Conservation (phyloP, 208 protist genomes). For the Acanthamoeba triangularis region DNA sequence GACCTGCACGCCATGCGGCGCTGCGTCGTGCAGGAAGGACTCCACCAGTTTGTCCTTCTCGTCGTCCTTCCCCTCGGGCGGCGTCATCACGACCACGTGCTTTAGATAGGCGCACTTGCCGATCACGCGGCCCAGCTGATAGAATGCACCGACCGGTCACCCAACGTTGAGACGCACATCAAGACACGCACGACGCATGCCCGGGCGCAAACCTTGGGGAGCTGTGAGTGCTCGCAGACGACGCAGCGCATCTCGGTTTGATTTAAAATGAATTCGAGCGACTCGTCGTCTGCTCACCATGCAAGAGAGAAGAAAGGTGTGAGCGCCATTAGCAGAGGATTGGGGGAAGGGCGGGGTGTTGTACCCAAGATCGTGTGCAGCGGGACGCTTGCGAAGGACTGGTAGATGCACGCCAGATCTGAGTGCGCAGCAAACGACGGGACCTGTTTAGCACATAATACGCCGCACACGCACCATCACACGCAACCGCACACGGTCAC, state of each 20-base stretch:
- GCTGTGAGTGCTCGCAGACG: neutral
- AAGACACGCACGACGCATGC: neutral
- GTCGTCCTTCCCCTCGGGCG: neutral
- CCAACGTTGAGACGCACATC: no score
- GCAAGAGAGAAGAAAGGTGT: neutral
- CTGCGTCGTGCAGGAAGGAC: neutral
- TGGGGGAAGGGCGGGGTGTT: neutral
- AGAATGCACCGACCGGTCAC: no score
- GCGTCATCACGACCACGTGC: neutral
- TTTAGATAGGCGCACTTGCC: neutral
- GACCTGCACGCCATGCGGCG: neutral
- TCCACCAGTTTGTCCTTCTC: neutral
- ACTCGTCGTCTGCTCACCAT: neutral
- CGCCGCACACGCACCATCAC: no score
- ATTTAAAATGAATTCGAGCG: conserved; percentile 43
- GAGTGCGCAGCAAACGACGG: neutral
- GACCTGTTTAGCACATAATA: no score
- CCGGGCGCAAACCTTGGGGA: neutral
- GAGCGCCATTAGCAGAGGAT: neutral
- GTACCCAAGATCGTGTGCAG: conserved; percentile 8
- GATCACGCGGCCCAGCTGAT: neutral
- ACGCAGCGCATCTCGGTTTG: conserved; percentile 29
- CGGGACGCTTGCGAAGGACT: neutral
- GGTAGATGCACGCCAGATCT: conserved; percentile 13
- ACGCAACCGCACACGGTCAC: no score